These are phyloP conservation scores for Leptographium lundbergii DNA, from an alignment of 2,329 filamentous ascomycete species.

Conservation along the genomic window DNA sequence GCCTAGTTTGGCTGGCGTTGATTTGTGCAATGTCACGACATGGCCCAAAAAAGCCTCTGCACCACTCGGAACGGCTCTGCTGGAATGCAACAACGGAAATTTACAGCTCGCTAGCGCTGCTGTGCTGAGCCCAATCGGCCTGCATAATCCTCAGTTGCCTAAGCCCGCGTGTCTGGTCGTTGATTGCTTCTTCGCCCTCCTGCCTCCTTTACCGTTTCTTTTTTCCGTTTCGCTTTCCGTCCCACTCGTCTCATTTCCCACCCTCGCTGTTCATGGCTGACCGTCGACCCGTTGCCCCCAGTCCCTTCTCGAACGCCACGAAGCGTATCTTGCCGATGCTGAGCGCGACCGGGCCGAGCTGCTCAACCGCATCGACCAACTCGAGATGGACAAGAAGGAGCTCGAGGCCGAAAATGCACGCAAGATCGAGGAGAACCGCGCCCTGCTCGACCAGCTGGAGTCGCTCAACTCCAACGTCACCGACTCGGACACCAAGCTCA, in stretches of 20 bases:
- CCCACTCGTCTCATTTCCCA: constrained; percentile 6
- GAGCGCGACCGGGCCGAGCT: constrained; percentile 72
- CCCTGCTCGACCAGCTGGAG: constrained; percentile 73
- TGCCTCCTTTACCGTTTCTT: not conserved
- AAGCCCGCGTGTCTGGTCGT: not conserved
- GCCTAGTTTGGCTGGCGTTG: constrained; percentile 10
- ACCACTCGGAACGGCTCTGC: no score
- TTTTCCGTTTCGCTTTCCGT: not conserved
- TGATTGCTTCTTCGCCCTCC: not conserved
- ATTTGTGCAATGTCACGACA: not conserved
- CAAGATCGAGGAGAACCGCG: constrained; percentile 72
- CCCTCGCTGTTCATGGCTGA: not conserved
- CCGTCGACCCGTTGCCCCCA: constrained; percentile 41
- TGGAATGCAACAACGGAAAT: no score
- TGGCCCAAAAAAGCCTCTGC: no score
- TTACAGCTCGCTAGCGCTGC: no score
- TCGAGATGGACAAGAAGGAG: constrained; percentile 62
- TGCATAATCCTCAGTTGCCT: not conserved
- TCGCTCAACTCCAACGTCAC: constrained; percentile 64
- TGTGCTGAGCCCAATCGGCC: not conserved
- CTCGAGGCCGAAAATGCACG: constrained; percentile 66
- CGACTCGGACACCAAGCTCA: constrained; percentile 70
- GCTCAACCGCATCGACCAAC: constrained; percentile 55
- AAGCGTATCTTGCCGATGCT: constrained; percentile 86
- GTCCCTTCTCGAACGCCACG: constrained; percentile 84